phyloP scores from a whole-genome alignment of 2,329 filamentous ascomycete species.

The Fusarium gaditjirri region DNA sequence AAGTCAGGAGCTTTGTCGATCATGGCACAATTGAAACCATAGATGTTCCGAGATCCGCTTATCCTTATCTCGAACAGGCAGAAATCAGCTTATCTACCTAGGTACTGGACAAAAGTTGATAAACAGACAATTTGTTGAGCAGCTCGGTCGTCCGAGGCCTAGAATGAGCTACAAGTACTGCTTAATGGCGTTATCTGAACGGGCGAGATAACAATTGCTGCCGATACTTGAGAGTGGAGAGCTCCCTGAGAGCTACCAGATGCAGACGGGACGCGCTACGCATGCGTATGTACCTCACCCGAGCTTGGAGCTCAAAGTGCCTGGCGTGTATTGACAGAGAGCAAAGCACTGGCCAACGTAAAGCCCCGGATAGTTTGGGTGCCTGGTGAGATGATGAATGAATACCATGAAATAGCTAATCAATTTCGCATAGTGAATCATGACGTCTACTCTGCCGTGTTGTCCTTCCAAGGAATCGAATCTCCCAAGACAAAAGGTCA shows the following conservation, averaged over 20 bases:
- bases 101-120: constrained; percentile 12
- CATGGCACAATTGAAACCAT: constrained; percentile 6
- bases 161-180: constrained; percentile 39
- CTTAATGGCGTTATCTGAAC: constrained; percentile 45
- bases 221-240: constrained; percentile 23
- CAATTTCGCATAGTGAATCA: constrained; percentile 24
- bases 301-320: constrained; percentile 19
- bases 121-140: constrained; percentile 13
- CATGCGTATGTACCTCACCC: constrained; percentile 24
- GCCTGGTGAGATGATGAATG: background rate
- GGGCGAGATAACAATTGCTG: constrained; percentile 35
- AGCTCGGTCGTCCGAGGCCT: background rate
- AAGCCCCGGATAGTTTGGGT: background rate
- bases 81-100: constrained; percentile 15
- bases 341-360: constrained; percentile 13
- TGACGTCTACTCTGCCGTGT: constrained; percentile 25
- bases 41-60: constrained; percentile 17
- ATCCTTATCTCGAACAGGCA: constrained; percentile 10
- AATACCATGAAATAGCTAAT: constrained; percentile 3
- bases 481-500: constrained; percentile 20
- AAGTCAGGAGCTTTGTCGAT: constrained; percentile 4
- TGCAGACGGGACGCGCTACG: constrained; percentile 18
- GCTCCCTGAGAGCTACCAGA: constrained; percentile 23
- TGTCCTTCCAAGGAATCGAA: constrained; percentile 33
- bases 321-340: constrained; percentile 17